Conservation (phyloP, 257 asterid species). For the Fraxinus americana region DNA sequence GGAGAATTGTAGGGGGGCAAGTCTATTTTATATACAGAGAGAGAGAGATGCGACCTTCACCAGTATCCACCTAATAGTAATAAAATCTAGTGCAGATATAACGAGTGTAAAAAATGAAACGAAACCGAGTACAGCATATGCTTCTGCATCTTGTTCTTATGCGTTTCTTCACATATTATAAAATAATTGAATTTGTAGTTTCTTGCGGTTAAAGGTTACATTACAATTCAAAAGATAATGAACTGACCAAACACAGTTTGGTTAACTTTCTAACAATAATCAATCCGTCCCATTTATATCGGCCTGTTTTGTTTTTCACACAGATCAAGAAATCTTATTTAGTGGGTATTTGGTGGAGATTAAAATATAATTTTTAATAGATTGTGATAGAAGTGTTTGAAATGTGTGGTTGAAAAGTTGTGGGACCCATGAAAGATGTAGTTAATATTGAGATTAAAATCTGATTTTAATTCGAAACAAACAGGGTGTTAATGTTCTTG, state of each 20-base stretch:
- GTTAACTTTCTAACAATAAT: too few relatives aligned
- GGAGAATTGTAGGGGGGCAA: slow-evolving; percentile 19
- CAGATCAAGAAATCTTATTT: too few relatives aligned
- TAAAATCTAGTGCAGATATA: not conserved
- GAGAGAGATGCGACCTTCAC: not conserved
- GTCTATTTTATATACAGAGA: not conserved
- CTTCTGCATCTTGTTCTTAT: slow-evolving; percentile 25
- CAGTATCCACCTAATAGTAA: not conserved
- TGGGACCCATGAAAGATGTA: too few relatives aligned
- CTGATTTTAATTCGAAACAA: too few relatives aligned
- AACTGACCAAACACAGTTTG: not conserved
- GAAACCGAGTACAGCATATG: slow-evolving; percentile 14
- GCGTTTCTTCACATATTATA: not conserved
- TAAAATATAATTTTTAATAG: too few relatives aligned
- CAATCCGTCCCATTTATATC: too few relatives aligned
- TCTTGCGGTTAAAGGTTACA: not conserved
- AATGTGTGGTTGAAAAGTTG: too few relatives aligned
- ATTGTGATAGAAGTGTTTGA: too few relatives aligned
- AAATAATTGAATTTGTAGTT: not conserved
- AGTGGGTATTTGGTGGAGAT: too few relatives aligned
- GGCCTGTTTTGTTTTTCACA: too few relatives aligned
- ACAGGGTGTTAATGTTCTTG: too few relatives aligned
- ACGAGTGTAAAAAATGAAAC: not conserved
- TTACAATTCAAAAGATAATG: not conserved
- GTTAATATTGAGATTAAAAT: too few relatives aligned